A percentile compares a stretch with the other conserved stretches of the same genome.
These are phyloP conservation scores for Diaporthe australafricana DNA, from an alignment of 2,329 filamentous ascomycete species.

Conservation along the genomic window DNA sequence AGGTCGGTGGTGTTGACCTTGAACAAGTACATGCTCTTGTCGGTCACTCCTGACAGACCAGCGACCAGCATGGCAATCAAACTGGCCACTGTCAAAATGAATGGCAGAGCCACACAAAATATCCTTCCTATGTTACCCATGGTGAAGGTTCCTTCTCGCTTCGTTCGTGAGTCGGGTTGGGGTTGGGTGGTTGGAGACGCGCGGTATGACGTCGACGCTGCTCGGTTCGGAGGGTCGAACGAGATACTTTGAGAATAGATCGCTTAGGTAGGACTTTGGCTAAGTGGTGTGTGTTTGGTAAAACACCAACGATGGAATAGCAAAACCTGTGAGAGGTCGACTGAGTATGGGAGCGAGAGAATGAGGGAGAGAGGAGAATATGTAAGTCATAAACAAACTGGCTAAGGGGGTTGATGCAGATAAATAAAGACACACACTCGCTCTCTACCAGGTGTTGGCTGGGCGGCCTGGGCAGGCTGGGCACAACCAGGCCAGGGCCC, in stretches of 20 bases:
- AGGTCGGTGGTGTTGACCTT: constrained; percentile 73
- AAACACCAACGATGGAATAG: constrained; percentile 25
- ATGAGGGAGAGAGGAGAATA: constrained; percentile 1
- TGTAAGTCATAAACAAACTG: neutral
- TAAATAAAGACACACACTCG: constrained; percentile 27
- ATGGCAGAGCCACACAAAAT: constrained; percentile 88
- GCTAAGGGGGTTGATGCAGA: constrained; percentile 24
- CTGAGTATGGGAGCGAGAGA: constrained; percentile 13
- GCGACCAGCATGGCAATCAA: constrained; percentile 76
- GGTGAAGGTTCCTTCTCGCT: constrained; percentile 8
- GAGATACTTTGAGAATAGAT: neutral
- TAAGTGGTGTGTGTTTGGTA: neutral
- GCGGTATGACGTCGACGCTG: constrained; percentile 7
- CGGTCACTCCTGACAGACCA: constrained; percentile 65
- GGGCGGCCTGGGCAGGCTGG: constrained; percentile 5
- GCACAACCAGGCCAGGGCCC: neutral
- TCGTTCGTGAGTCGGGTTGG: neutral
- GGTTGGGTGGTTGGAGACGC: neutral
- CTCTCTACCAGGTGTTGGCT: constrained; percentile 22
- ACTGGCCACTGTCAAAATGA: constrained; percentile 81
- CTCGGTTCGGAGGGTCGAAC: neutral
- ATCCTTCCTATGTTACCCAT: constrained; percentile 77
- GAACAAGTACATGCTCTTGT: constrained; percentile 69
- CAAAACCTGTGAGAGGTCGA: constrained; percentile 6
- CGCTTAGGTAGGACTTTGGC: neutral